phyloP scores from a whole-genome alignment of 2,329 filamentous ascomycete species.

The Torrubiella hemipterigena region DNA sequence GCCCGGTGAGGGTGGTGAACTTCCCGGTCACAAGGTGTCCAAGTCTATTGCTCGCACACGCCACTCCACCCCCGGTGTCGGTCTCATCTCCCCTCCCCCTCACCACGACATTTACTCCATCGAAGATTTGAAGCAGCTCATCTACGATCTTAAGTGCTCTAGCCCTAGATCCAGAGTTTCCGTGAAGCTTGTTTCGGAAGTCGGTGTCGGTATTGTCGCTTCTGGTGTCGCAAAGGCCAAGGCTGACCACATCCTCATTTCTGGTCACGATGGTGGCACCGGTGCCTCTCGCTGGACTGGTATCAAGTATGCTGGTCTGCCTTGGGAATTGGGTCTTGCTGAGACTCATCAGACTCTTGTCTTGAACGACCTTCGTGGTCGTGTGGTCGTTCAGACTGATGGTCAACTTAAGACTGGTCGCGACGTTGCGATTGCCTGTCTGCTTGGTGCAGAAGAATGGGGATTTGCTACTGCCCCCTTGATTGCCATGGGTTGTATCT shows the following conservation, averaged over 20 bases:
- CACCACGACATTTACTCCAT: conserved; percentile 99
- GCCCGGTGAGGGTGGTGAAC: conserved; percentile 92
- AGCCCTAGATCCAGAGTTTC: conserved; percentile 87
- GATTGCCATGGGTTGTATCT: conserved; percentile 93
- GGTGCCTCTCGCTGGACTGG: conserved; percentile 96
- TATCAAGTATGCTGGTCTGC: conserved; percentile 95
- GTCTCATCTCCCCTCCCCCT: conserved; percentile 87
- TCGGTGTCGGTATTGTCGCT: conserved; percentile 92
- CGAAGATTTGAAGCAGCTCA: conserved; percentile 93
- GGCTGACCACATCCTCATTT: conserved; percentile 93
- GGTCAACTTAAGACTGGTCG: conserved; percentile 86
- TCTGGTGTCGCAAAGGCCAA: conserved; percentile 97
- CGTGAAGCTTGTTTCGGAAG: conserved; percentile 95
- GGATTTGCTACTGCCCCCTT: conserved; percentile 90
- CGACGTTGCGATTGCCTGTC: conserved; percentile 86
- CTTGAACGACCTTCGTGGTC: conserved; percentile 86
- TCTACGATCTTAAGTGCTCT: conserved; percentile 94
- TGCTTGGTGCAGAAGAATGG: conserved; percentile 96
- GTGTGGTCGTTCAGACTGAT: conserved; percentile 93
- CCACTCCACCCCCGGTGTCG: conserved; percentile 92
- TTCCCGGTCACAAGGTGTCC: conserved; percentile 93
- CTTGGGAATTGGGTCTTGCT: conserved; percentile 92
- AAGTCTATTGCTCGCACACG: conserved; percentile 87
- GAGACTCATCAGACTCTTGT: conserved; percentile 96
- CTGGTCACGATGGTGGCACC: conserved; percentile 92